Percentiles rank a stretch among this genome's conserved stretches.
Evolutionary conservation across 192 early-diverging fungal genomes (phyloP).

Genomic region (Umbelopsis sp.): DNA sequence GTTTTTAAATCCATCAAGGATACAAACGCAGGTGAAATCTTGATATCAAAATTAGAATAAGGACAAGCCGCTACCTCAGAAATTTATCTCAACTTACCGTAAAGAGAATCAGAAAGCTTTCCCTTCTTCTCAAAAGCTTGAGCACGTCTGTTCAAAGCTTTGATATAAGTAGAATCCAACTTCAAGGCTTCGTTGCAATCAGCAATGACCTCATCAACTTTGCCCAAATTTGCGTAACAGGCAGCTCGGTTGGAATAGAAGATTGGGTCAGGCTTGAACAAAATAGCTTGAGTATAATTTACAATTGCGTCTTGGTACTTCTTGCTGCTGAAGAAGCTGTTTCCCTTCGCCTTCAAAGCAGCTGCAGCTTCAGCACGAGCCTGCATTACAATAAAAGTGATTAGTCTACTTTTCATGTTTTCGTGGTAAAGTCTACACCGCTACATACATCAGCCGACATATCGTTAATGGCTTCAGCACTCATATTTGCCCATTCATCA

Average conservation of each 20-base stretch:
- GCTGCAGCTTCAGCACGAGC: conserved; percentile 66
- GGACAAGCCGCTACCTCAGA: too few species aligned
- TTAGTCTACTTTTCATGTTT: not conserved
- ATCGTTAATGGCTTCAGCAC: conserved; percentile 50
- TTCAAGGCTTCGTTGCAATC: conserved; percentile 85
- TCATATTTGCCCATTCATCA: conserved; percentile 49
- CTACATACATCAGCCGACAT: conserved; percentile 42
- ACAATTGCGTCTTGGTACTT: conserved; percentile 86
- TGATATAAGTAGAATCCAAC: conserved; percentile 87
- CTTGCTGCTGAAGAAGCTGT: conserved; percentile 81
- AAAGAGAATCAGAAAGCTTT: conserved; percentile 53
- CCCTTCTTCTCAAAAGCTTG: conserved; percentile 58
- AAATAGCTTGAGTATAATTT: conserved; percentile 89
- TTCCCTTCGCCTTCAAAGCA: conserved; percentile 83
- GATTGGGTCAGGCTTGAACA: conserved; percentile 78
- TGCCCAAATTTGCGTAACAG: conserved; percentile 77
- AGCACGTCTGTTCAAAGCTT: conserved; percentile 68
- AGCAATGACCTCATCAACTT: conserved; percentile 76
- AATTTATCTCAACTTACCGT: conserved; percentile 38
- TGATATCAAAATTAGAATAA: too few species aligned
- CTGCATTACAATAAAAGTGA: conserved; percentile 31
- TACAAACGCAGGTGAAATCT: conserved; percentile 92
- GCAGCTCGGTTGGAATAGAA: conserved; percentile 97
- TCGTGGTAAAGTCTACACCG: not conserved
- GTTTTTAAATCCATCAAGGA: conserved; percentile 94